These are phyloP conservation scores for Apiospora koreana DNA, from an alignment of 2,329 filamentous ascomycete genomes.

Conservation along the genomic window DNA sequence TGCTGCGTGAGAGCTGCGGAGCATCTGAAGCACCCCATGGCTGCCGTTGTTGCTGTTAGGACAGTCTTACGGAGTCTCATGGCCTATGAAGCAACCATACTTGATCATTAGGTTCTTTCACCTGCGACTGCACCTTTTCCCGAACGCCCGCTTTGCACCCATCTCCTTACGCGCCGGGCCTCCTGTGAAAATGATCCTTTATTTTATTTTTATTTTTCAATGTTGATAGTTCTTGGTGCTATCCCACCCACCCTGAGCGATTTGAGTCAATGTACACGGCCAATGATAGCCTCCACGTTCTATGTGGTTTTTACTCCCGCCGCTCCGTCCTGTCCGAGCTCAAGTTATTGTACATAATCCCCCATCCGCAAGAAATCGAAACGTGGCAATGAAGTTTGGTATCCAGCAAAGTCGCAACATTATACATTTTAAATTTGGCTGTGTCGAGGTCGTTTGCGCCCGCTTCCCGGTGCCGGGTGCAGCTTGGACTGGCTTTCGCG, in stretches of 20 bases:
- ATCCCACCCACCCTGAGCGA: neutral
- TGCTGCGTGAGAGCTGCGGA: neutral
- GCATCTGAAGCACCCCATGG: no score
- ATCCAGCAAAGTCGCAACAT: neutral
- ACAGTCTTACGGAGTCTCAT: neutral
- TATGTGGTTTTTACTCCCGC: neutral
- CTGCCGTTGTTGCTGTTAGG: neutral
- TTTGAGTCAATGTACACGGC: neutral
- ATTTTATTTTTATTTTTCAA: no score
- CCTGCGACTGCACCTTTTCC: neutral
- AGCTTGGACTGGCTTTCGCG: constrained; percentile 62
- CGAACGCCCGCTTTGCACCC: neutral
- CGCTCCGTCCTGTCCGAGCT: neutral
- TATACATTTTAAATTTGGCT: constrained; percentile 37
- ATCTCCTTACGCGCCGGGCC: neutral
- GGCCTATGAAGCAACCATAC: neutral
- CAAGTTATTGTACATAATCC: neutral
- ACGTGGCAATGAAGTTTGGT: neutral
- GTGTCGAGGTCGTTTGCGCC: constrained; percentile 58
- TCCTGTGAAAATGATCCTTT: neutral
- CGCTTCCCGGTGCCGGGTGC: constrained; percentile 50
- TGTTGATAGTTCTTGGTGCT: neutral
- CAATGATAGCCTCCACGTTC: neutral
- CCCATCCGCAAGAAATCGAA: neutral
- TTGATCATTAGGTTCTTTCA: neutral